A percentile compares a stretch with the other conserved stretches of the same genome.
phyloP scores from a whole-genome alignment of 2,329 filamentous ascomycete genomes.

The Zelopaecilomyces penicillatus region DNA sequence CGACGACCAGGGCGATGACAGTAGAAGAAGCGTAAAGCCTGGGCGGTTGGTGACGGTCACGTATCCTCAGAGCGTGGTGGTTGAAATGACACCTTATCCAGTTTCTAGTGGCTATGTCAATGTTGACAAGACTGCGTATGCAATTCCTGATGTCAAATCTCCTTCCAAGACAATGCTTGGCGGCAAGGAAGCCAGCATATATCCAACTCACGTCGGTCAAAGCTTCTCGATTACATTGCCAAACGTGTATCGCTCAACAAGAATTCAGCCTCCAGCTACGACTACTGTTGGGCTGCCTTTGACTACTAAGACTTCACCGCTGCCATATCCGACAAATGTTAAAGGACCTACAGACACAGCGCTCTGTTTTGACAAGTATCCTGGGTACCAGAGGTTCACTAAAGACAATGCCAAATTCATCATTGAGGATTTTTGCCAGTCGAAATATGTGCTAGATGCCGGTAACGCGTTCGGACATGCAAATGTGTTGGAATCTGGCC shows the following conservation, averaged over 20 bases:
- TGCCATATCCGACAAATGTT: slow-evolving; percentile 6
- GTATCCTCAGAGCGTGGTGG: background rate
- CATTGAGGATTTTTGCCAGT: slow-evolving; percentile 7
- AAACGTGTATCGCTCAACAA: background rate
- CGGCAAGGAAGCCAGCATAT: background rate
- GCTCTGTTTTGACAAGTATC: slow-evolving; percentile 1
- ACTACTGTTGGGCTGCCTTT: slow-evolving; percentile 5
- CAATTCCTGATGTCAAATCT: background rate
- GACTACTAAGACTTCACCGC: background rate
- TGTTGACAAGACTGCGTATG: background rate
- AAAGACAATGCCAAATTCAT: background rate
- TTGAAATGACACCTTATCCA: background rate
- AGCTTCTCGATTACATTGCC: background rate
- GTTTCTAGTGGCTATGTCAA: background rate
- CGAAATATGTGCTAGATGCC: slow-evolving; percentile 8
- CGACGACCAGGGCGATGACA: background rate
- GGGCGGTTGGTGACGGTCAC: background rate
- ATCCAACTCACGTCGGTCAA: background rate
- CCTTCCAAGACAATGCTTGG: background rate
- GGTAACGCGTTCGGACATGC: background rate
- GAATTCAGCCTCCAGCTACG: background rate
- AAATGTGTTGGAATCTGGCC: background rate
- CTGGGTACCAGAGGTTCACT: slow-evolving; percentile 5
- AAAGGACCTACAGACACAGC: slow-evolving; percentile 3
- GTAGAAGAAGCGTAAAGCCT: background rate